These are phyloP conservation scores for Glycine soja DNA, from an alignment of 306 rosid genomes.

Conservation along the genomic window DNA sequence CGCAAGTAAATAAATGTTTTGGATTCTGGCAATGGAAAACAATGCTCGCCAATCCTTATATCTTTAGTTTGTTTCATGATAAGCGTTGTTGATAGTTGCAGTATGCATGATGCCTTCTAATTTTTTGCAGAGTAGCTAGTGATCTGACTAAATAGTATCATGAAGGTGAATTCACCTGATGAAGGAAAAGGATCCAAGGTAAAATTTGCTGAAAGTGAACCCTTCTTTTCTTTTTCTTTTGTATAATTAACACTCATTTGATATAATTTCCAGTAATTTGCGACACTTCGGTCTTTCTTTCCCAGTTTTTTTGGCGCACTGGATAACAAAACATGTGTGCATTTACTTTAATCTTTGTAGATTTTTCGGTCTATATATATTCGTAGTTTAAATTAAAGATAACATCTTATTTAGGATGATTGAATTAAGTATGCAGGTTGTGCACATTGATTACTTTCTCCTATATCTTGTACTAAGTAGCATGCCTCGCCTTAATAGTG, in stretches of 20 bases:
- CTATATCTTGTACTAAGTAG: conserved; percentile 24
- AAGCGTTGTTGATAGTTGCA: conserved; percentile 19
- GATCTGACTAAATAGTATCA: conserved; percentile 60
- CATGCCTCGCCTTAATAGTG: neutral
- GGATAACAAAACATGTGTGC: conserved; percentile 44
- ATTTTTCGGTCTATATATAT: too few species aligned
- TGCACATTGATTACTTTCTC: conserved; percentile 35
- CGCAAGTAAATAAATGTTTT: neutral
- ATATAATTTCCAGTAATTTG: conserved; percentile 51
- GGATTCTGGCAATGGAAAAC: conserved; percentile 4
- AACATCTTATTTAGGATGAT: conserved; percentile 31
- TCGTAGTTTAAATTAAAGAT: neutral
- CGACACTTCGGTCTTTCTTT: conserved; percentile 35
- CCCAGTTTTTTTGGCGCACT: conserved; percentile 47
- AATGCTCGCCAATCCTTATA: neutral
- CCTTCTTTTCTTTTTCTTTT: conserved; percentile 36
- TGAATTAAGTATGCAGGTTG: neutral
- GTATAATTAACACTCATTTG: conserved; percentile 47
- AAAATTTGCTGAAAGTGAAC: conserved; percentile 53
- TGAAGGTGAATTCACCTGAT: conserved; percentile 68
- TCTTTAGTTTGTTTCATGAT: conserved; percentile 15
- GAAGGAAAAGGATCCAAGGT: conserved; percentile 60
- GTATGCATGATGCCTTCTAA: conserved; percentile 29
- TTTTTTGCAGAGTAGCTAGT: conserved; percentile 70
- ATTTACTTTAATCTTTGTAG: conserved; percentile 1